These are phyloP conservation scores for Trichophyton rubrum DNA, from an alignment of 2,329 filamentous ascomycete species.

Conservation along the genomic window DNA sequence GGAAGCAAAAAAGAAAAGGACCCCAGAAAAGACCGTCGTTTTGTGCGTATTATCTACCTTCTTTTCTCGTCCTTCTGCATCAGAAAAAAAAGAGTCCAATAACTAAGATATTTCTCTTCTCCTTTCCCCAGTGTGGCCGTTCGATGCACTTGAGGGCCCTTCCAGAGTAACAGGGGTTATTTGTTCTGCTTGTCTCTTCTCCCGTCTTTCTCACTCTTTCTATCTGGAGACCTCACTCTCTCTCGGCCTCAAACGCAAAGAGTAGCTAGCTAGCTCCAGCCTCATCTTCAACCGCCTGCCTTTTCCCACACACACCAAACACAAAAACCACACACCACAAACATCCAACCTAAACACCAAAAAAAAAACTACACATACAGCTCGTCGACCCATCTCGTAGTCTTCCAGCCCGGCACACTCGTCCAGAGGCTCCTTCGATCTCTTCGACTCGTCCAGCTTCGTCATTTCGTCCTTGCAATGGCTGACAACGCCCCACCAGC, in stretches of 20 bases:
- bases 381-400: not conserved
- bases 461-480: conserved; percentile 42
- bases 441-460: not conserved
- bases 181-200: conserved; percentile 5
- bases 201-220: conserved; percentile 5
- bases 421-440: not conserved
- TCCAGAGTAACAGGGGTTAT: not conserved
- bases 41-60: conserved; percentile 7
- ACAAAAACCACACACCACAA: not conserved
- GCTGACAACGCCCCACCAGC: conserved; percentile 59
- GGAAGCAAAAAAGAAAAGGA: not conserved
- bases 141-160: not conserved
- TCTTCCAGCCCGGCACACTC: not conserved
- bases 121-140: not conserved
- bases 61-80: conserved; percentile 3
- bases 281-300: not conserved
- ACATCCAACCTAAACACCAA: too few species aligned
- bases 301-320: not conserved
- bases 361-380: not conserved
- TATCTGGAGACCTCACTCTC: conserved; percentile 4
- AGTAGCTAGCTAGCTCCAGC: conserved; percentile 5
- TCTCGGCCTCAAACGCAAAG: conserved; percentile 14
- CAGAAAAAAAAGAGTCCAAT: not conserved
- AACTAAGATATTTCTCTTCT: not conserved
- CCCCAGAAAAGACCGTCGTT: not conserved